Evolutionary conservation across 257 asterid genomes (phyloP), one percentile per base, ranked within the genome.

Genomic region (Gentiana straminea): DNA sequence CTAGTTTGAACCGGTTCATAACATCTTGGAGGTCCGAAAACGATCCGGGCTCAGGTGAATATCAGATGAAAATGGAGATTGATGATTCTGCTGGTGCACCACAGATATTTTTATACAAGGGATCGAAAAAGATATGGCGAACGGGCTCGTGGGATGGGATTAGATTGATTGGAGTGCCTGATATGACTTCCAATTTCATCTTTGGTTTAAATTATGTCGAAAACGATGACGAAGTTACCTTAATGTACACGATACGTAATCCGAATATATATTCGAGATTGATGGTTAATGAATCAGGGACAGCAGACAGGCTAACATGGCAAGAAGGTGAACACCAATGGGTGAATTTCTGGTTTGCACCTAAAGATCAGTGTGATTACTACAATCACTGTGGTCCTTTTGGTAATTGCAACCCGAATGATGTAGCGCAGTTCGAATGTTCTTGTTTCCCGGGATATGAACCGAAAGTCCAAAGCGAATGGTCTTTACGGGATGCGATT

Each of bases 121-220:
- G 38, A 41, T 58, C 60, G 11, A 53, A 57, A 7, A n/a, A 24
- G 52, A 0, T 51, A 65, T 58, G 59, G 64, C 61, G 68, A 11
- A 61, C 72, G 11, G 90, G 91, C 5, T 56, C 74, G 36, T 79
- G 70, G 77, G 66, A 68, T 11, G 81, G 81, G 53, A 49, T 63
- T 35, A 54, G 68, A 10, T 58, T 61, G 68, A 73, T 66, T 33
- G 79, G 79, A 7, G 58, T 73, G 3, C 77, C 82, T 8, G 77
- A 73, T 36, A 77, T 77, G 82, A 59, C 63, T 36, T 13, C 70
- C 0, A 49, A 56, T 11, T 69, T 58, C 64, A 60, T 70, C 51
- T 66, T 77, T 67, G 69, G 52, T n/a, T 34, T 70, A 43, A 49
- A 2, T 35, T 70, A 67, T 68, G 63, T 68, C 1, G 77, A 66